Evolutionary conservation across 352 stramenopile genomes (phyloP), one percentile per base, ranked within the genome.

Genomic region (Globisporangium recalcitrans): DNA sequence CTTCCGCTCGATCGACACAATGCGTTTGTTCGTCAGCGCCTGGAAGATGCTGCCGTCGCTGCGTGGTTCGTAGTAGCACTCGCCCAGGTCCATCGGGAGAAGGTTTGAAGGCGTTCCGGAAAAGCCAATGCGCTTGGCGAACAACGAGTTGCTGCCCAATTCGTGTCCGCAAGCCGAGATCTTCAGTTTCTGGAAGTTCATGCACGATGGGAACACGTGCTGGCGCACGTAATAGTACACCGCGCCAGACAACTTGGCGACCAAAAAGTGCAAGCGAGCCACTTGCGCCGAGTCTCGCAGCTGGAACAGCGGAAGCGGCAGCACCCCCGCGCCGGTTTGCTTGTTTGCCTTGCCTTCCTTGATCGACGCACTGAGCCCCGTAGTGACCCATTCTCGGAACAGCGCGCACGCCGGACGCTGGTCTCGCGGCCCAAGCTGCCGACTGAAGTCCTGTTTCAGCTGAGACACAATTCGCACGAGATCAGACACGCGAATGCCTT

Each of bases 101-200:
- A 99, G 73, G 75, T 99, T 98, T 58, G 95, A 99, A 19, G 98
- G 97, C 5, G 98, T 99, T 57, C 98, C 98, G 52, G 93, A 99
- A 73, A 99, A 99, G 1, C 97, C 98, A 55, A 99, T 95, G 27
- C 97, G 89, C 55, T 95, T 92, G 21, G 90, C 88, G 75, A 99
- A 99, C 16, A 99, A 66, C 67, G 98, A 98, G 62, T 98, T 91
- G 56, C 97, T 97, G 19, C 98, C 98, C 51, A 99, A 83, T 69
- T 99, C 98, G 80, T 99, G 97, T 2, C 98, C 98, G 69, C 96
- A 99, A 19, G 98, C 97, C 38, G 93, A 98, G 48, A 99, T 97
- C 72, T 99, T 99, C 44, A 99, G 88, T 62, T 97, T 96, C 73
- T 99, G 96, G 65, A 99, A 97, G 57, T 99, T 98, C 87, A 99